Conservation (phyloP, 1,284 basidiomycete genomes). For the Ustilago tritici region DNA sequence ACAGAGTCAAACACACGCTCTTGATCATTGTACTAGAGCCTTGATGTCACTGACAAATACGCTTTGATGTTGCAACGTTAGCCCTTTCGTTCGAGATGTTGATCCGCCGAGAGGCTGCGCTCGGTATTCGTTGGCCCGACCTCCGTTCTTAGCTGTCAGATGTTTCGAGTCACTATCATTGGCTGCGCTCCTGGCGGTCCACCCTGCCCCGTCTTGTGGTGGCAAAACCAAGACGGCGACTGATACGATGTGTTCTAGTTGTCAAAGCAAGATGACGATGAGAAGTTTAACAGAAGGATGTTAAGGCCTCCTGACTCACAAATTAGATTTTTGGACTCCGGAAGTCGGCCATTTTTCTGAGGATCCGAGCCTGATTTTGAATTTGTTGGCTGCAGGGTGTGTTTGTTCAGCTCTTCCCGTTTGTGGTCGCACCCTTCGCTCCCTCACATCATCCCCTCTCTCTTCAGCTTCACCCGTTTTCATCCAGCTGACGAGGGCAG, state of each 20-base stretch:
- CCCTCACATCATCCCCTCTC: background rate
- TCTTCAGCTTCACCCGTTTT: background rate
- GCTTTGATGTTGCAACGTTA: background rate
- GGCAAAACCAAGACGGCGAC: too few relatives aligned
- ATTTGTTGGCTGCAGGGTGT: conserved; percentile 17
- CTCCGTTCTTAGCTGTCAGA: background rate
- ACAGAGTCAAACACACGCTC: conserved; percentile 4
- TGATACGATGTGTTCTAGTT: too few relatives aligned
- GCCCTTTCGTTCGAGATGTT: background rate
- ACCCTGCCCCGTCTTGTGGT: too few relatives aligned
- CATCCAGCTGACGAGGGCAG: background rate
- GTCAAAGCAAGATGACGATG: background rate
- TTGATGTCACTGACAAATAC: background rate
- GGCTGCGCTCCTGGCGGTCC: too few relatives aligned
- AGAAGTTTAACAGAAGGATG: background rate
- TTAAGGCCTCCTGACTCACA: background rate
- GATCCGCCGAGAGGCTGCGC: conserved; percentile 10
- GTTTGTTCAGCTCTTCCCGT: conserved; percentile 5
- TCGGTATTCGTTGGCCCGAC: conserved; percentile 7
- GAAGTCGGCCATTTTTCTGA: background rate
- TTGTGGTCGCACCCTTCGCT: background rate
- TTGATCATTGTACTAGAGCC: background rate
- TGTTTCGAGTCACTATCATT: too few relatives aligned
- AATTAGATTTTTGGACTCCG: background rate
- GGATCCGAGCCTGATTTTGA: conserved; percentile 3